phyloP scores from a whole-genome alignment of 176 grass and related monocot species.

The Neostapfia colusana region DNA sequence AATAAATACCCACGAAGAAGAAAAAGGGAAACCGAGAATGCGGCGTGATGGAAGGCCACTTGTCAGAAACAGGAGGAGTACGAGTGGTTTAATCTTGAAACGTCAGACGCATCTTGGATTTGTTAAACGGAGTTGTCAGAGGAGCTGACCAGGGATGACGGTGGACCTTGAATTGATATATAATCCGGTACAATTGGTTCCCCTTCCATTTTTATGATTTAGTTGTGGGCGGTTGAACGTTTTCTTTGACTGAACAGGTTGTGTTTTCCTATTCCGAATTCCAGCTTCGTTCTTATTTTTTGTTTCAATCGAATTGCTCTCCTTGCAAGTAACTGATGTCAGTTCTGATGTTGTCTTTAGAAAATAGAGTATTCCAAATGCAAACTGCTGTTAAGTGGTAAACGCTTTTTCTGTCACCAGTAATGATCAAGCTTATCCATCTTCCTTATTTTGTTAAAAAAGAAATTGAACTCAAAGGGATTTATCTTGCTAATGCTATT shows the following conservation, averaged over 20 bases:
- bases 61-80: constrained; percentile 23
- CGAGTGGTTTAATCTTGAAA: neutral
- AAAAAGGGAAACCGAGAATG: neutral
- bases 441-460: neutral
- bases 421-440: constrained; percentile 1
- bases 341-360: neutral
- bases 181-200: constrained; percentile 5
- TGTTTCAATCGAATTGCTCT: neutral
- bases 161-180: constrained; percentile 20
- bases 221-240: constrained; percentile 42
- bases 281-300: constrained; percentile 20
- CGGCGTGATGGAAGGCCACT: constrained; percentile 1
- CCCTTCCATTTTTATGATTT: neutral
- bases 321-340: neutral
- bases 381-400: neutral
- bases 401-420: neutral
- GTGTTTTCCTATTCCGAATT: constrained; percentile 15
- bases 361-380: neutral
- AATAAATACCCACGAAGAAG: neutral
- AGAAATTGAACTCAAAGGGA: neutral
- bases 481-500: neutral
- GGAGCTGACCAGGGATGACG: constrained; percentile 34
- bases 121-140: constrained; percentile 37
- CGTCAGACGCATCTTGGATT: constrained; percentile 28
- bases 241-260: constrained; percentile 40